Conservation (phyloP, 495 filamentous ascomycete species). For the Tetracladium setigerum region DNA sequence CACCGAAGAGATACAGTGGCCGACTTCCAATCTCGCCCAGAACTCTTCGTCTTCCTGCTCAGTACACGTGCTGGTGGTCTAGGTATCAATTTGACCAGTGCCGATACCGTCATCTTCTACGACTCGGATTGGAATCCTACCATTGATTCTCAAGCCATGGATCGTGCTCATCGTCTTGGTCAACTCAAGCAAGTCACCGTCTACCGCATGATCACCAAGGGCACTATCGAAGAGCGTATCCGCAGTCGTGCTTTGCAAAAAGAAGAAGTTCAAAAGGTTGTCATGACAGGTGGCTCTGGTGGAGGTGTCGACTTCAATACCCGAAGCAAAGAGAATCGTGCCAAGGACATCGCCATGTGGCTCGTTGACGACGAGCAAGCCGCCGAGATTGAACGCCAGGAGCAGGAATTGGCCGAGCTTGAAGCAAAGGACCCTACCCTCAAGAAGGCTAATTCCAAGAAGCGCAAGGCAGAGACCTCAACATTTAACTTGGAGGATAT, state of each 20-base stretch:
- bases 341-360: conserved; percentile 96
- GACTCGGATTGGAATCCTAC: conserved; percentile 99
- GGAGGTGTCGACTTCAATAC: conserved; percentile 90
- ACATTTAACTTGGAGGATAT: conserved; percentile 85
- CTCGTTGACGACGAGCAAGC: conserved; percentile 93
- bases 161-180: conserved; percentile 94
- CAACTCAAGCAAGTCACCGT: conserved; percentile 96
- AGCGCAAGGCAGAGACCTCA: conserved; percentile 48
- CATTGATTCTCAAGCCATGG: conserved; percentile 98
- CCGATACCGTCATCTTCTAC: conserved; percentile 97
- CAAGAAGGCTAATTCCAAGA: conserved; percentile 59
- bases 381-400: conserved; percentile 80
- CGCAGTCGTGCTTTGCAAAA: conserved; percentile 96
- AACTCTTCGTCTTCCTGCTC: conserved; percentile 94
- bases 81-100: conserved; percentile 93
- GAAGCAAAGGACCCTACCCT: conserved; percentile 41
- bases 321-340: conserved; percentile 78
- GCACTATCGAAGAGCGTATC: conserved; percentile 97
- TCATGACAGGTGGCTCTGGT: conserved; percentile 85
- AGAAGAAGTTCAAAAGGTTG: conserved; percentile 97
- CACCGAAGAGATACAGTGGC: conserved; percentile 94
- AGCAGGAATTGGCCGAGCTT: conserved; percentile 67
- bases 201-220: conserved; percentile 93
- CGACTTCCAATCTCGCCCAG: conserved; percentile 87
- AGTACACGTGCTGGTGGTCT: conserved; percentile 95